Evolutionary conservation across 805 yeast species (phyloP), one percentile per base, ranked within the genome.

Genomic region (Saturnispora serradocipensis): DNA sequence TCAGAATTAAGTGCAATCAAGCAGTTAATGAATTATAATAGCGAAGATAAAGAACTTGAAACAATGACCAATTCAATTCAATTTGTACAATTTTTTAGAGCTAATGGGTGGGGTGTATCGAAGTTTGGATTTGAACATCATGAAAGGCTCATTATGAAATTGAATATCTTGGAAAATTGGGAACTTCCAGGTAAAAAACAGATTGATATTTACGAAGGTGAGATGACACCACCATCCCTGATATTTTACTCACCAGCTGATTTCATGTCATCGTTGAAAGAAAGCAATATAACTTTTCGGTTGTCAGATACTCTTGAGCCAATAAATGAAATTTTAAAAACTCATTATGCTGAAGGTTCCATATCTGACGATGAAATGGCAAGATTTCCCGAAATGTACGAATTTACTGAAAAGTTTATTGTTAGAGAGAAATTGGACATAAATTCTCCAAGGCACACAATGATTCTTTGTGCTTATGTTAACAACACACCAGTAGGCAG

Each of bases 281-380:
- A 78, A 51, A 77, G 78, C 39, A 82, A 83, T 3, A 75, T 80
- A 13, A 65, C 78, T 54, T 79, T 80, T 62, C 82, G 78, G 57
- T 69, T 79, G n/a, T 74, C 81, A 57, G 68, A 65, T 53, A 70
- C 74, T 52, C 62, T 72, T 11, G 64, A 65, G 3, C 72, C 34
- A 1, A 42, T 46, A 7, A 44, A 48, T 18, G 20, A 74, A 55
- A 63, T 78, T 42, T 60, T 72, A 56, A 63, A 66, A n/a, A 60
- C 77, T n/a, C 64, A 77, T 5, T 59, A 64, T 34, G 56, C 63
- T 16, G 50, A 40, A 8, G 39, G 50, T 6, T 25, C 45, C 30
- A 36, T 44, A 0, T 48, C 24, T 7, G 54, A 57, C 43, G 54
- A 58, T 54, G 58, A 71, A 59, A 59, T 67, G 50, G 48, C 61